A percentile compares a stretch with the other conserved stretches of the same genome.
phyloP scores from a whole-genome alignment of 495 filamentous ascomycete genomes.

The Aspergillus baeticus region DNA sequence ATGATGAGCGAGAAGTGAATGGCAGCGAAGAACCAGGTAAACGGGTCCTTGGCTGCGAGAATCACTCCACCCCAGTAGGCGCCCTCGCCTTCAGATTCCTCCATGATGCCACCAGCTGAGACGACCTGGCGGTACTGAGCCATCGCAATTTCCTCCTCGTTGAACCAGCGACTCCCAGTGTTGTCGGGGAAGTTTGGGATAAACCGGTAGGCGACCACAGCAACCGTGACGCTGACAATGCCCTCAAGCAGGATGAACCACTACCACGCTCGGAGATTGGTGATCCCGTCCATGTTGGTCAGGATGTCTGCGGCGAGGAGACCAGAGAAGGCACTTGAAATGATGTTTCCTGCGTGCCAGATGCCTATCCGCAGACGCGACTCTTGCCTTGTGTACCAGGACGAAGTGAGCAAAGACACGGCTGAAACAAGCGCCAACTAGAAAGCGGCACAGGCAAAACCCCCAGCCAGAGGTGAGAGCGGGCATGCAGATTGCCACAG shows the following conservation, averaged over 20 bases:
- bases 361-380: conserved; percentile 15
- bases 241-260: conserved; percentile 17
- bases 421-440: conserved; percentile 12
- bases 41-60: conserved; percentile 12
- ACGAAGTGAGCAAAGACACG: conserved; percentile 9
- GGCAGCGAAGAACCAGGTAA: conserved; percentile 12
- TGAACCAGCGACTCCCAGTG: conserved; percentile 10
- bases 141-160: conserved; percentile 13
- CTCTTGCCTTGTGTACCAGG: conserved; percentile 12
- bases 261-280: conserved; percentile 11
- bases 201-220: background rate
- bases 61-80: conserved; percentile 9
- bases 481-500: conserved; percentile 14
- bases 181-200: conserved; percentile 14
- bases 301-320: conserved; percentile 15
- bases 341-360: conserved; percentile 16
- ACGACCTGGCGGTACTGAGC: conserved; percentile 12
- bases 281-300: conserved; percentile 15
- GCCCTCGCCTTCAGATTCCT: conserved; percentile 5
- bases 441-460: conserved; percentile 13
- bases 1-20: conserved; percentile 16
- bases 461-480: conserved; percentile 10
- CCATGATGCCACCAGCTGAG: conserved; percentile 8
- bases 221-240: conserved; percentile 11
- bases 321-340: conserved; percentile 17